These are phyloP conservation scores for Aspergillus quadrilineatus DNA, from an alignment of 2,329 filamentous ascomycete genomes.

Conservation along the genomic window DNA sequence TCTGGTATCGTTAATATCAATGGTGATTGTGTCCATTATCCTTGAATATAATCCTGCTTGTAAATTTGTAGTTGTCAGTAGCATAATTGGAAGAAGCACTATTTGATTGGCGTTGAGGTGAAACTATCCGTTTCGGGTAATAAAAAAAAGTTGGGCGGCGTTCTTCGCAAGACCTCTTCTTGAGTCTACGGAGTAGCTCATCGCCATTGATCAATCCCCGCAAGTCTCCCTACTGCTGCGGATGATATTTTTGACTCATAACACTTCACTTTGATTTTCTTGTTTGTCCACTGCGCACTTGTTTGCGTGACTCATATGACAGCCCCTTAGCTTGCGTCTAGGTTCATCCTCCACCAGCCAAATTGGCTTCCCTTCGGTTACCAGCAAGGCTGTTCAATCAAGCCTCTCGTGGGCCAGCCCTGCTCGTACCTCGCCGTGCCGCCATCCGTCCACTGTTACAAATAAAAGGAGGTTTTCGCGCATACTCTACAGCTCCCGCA, in stretches of 20 bases:
- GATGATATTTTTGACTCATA: not conserved
- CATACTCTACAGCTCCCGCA: not conserved
- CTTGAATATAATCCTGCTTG: not conserved
- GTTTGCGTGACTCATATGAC: slow-evolving; percentile 2
- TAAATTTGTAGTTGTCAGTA: not conserved
- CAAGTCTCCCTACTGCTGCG: not conserved
- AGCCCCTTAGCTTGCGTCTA: not conserved
- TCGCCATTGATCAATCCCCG: not conserved
- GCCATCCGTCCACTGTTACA: slow-evolving; percentile 3
- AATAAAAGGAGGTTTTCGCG: not conserved
- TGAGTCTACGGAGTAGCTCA: not conserved
- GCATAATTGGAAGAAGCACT: too few species aligned
- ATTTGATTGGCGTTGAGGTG: not conserved
- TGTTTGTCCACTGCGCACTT: not conserved
- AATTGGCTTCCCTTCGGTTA: slow-evolving; percentile 37
- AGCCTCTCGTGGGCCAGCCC: slow-evolving; percentile 26
- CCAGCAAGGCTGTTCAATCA: slow-evolving; percentile 31
- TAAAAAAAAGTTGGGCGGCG: slow-evolving; percentile 2
- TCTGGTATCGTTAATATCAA: not conserved
- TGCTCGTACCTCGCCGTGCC: slow-evolving; percentile 2
- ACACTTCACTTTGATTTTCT: too few species aligned
- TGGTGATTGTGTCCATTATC: not conserved
- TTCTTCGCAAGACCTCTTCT: too few species aligned
- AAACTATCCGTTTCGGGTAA: slow-evolving; percentile 6
- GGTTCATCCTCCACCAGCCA: slow-evolving; percentile 22